phyloP scores from a whole-genome alignment of 768 basidiomycete genomes.

The Tricholoma hemisulphureum region DNA sequence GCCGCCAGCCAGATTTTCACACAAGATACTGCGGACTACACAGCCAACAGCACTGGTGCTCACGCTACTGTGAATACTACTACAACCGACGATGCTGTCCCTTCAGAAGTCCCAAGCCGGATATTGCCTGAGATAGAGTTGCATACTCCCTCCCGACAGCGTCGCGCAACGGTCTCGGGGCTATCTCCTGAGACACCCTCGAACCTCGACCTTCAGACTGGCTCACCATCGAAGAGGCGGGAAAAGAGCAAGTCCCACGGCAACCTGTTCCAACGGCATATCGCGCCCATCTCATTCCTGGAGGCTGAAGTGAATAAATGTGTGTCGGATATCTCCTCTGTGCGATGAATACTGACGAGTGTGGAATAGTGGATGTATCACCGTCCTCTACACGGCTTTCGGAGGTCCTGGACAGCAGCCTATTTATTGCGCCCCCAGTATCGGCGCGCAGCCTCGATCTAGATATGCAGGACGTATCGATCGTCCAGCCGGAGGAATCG shows the following conservation, averaged over 20 bases:
- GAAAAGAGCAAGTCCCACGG: slow-evolving; percentile 69
- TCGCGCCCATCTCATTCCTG: slow-evolving; percentile 62
- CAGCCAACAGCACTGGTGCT: slow-evolving; percentile 30
- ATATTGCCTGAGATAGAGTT: slow-evolving; percentile 31
- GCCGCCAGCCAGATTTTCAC: slow-evolving; percentile 72
- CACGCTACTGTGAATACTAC: slow-evolving; percentile 30
- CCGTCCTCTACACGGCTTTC: slow-evolving; percentile 58
- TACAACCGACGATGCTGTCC: slow-evolving; percentile 17
- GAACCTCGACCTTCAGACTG: slow-evolving; percentile 34
- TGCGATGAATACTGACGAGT: slow-evolving; percentile 2
- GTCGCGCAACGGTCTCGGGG: slow-evolving; percentile 68
- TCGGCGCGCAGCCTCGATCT: slow-evolving; percentile 39
- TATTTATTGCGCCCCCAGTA: slow-evolving; percentile 61
- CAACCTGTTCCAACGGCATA: slow-evolving; percentile 60
- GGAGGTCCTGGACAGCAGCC: slow-evolving; percentile 62
- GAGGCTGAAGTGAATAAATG: slow-evolving; percentile 65
- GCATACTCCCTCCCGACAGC: slow-evolving; percentile 44
- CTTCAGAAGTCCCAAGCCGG: slow-evolving; percentile 25
- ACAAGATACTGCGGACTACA: slow-evolving; percentile 40
- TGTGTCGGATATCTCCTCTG: slow-evolving; percentile 22
- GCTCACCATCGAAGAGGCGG: slow-evolving; percentile 60
- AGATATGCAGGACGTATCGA: slow-evolving; percentile 28
- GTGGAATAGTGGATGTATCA: slow-evolving; percentile 35
- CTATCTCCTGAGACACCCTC: slow-evolving; percentile 47
- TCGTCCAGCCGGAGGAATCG: slow-evolving; percentile 31